Evolutionary conservation across 306 rosid species (phyloP), one percentile per base, ranked within the genome.

Genomic region (Gastrolobium bilobum): DNA sequence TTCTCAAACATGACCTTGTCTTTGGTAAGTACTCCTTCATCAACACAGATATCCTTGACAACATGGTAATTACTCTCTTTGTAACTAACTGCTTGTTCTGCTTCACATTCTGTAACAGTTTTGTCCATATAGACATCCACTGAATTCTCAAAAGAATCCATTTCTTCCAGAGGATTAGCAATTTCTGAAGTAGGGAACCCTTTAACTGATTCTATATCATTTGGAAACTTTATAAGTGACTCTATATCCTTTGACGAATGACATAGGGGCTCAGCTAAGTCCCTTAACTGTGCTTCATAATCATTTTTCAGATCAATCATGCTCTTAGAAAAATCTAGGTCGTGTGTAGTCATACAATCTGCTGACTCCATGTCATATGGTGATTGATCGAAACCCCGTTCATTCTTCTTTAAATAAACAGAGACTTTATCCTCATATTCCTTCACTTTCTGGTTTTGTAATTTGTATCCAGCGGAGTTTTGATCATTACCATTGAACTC

Each of bases 1-100:
- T 73, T 79, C 66, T 82, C 92, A 60, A 86, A 73, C 89, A 87
- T 52, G 38, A 84, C 63, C 82, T 79, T 90, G 46, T 86, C 89
- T 38, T 65, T 81, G 3, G 87, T 63, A 57, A 80, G 89, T 35
- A 87, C 87, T 53, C 97, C 94, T 51, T 93, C 89, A 47, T 93
- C 99, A 10, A 93, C 79, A 47, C 97, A 90, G 53, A 96, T 96
- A 71, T 93, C 98, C 85, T 96, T 96, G 50, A 96, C 83, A 40
- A 64, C 83, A 84, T 83, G 81, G 79, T 79, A 84, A 84, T 29
- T 68, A 68, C 78, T 86, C 75, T 89, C 98, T 63, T 80, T 86
- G 86, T 79, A 92, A 74, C 91, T 81, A 68, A 87, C 89, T 43
- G 68, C 85, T 42, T 83, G 15, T 63, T 92, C 89, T 14, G 97